Percentiles rank a stretch among this genome's conserved stretches.
phyloP scores from a whole-genome alignment of 1,284 basidiomycete species.

The Moesziomyces parantarcticus region DNA sequence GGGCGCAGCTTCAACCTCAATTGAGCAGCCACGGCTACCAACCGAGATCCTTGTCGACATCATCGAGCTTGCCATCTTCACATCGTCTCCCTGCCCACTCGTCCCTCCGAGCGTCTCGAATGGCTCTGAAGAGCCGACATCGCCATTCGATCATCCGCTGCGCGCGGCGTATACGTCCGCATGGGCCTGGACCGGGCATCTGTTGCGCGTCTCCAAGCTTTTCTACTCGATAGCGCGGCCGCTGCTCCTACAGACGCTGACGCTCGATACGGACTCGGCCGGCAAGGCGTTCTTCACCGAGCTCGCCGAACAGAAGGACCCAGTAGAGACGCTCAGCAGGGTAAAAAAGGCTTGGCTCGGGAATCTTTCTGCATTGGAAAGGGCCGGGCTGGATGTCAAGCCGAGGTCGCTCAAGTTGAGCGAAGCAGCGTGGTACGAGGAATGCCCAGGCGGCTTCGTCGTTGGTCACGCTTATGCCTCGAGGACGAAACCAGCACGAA shows the following conservation, averaged over 20 bases:
- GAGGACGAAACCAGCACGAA: slow-evolving; percentile 1
- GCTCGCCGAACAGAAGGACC: neutral
- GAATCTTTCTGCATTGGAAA: slow-evolving; percentile 15
- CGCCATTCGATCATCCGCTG: slow-evolving; percentile 21
- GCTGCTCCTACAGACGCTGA: slow-evolving; percentile 30
- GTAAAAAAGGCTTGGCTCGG: slow-evolving; percentile 38
- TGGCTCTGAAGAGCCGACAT: neutral
- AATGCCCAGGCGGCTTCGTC: slow-evolving; percentile 39
- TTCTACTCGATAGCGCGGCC: slow-evolving; percentile 25
- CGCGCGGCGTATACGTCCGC: slow-evolving; percentile 9
- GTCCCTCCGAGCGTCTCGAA: neutral
- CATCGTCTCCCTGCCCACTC: slow-evolving; percentile 18
- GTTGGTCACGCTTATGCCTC: slow-evolving; percentile 43
- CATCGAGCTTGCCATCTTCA: slow-evolving; percentile 32
- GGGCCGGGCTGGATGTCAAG: slow-evolving; percentile 3
- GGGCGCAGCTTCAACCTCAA: neutral
- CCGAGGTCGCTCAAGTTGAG: slow-evolving; percentile 15
- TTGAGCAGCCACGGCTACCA: slow-evolving; percentile 6
- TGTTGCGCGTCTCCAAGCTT: slow-evolving; percentile 31
- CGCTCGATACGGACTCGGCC: slow-evolving; percentile 12
- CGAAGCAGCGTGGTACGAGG: slow-evolving; percentile 43
- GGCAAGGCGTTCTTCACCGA: slow-evolving; percentile 7
- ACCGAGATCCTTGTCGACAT: slow-evolving; percentile 39
- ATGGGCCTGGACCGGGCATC: slow-evolving; percentile 13
- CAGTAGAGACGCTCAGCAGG: neutral